A percentile compares a stretch with the other conserved stretches of the same genome.
phyloP scores from a whole-genome alignment of 208 protist genomes.

The Herpetomonas muscarum region DNA sequence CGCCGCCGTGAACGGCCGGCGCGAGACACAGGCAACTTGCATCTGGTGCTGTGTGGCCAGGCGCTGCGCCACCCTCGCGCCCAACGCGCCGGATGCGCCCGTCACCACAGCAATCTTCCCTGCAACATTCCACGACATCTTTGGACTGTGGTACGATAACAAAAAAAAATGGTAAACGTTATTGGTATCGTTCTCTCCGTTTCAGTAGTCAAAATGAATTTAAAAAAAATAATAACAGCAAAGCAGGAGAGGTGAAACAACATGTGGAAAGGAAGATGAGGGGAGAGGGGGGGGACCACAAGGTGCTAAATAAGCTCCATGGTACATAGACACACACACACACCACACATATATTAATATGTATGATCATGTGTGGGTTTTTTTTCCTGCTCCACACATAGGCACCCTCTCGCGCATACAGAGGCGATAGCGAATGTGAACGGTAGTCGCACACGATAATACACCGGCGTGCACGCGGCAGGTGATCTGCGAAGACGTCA shows the following conservation, averaged over 20 bases:
- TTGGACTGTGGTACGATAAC: background rate
- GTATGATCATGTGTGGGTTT: too few species aligned
- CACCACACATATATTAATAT: too few species aligned
- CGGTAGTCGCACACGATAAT: too few species aligned
- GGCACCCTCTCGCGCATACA: too few species aligned
- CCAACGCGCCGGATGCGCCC: constrained; percentile 68
- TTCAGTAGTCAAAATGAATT: background rate
- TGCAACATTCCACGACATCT: constrained; percentile 51
- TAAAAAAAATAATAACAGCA: background rate
- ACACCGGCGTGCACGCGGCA: too few species aligned
- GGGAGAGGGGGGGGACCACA: background rate
- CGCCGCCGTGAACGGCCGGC: constrained; percentile 20
- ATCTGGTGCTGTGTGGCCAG: constrained; percentile 46
- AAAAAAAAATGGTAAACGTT: constrained; percentile 1
- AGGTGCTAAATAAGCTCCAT: background rate
- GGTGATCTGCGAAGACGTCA: too few species aligned
- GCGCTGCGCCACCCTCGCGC: constrained; percentile 34
- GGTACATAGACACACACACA: too few species aligned
- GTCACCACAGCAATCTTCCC: constrained; percentile 68
- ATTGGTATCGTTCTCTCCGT: background rate
- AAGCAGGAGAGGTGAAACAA: background rate
- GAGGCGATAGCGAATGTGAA: too few species aligned
- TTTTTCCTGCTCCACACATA: too few species aligned
- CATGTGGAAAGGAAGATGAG: background rate
- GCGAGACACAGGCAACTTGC: constrained; percentile 64